Evolutionary conservation across 352 stramenopile species (phyloP).

Genomic region (Phytophthora aleatoria): DNA sequence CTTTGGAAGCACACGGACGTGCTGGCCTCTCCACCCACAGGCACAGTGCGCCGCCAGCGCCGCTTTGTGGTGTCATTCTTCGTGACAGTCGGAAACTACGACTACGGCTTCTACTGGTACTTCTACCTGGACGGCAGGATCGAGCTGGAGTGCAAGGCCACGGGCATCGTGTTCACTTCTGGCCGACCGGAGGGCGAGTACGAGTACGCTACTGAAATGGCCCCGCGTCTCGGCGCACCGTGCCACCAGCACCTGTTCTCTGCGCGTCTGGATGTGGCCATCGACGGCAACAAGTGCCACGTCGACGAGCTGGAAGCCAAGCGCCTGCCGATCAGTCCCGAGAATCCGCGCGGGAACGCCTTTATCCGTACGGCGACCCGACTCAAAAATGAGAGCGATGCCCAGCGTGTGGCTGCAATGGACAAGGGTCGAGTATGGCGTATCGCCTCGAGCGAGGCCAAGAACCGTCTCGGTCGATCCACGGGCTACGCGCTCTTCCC

Average conservation of each 20-base stretch:
- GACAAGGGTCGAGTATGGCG: slow-evolving; percentile 69
- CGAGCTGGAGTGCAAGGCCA: slow-evolving; percentile 84
- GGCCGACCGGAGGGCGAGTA: slow-evolving; percentile 63
- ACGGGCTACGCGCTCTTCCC: slow-evolving; percentile 67
- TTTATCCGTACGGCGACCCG: slow-evolving; percentile 59
- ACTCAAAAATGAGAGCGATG: slow-evolving; percentile 53
- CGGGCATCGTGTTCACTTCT: slow-evolving; percentile 82
- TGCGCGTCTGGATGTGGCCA: slow-evolving; percentile 72
- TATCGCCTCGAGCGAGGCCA: slow-evolving; percentile 62
- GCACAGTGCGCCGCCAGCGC: slow-evolving; percentile 60
- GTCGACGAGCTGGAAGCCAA: slow-evolving; percentile 70
- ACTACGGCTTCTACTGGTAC: slow-evolving; percentile 69
- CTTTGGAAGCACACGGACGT: slow-evolving; percentile 78
- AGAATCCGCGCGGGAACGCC: slow-evolving; percentile 66
- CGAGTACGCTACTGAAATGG: slow-evolving; percentile 51
- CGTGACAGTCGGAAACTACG: slow-evolving; percentile 87
- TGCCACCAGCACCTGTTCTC: slow-evolving; percentile 86
- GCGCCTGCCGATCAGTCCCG: slow-evolving; percentile 37
- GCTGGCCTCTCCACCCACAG: slow-evolving; percentile 27
- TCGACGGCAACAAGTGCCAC: slow-evolving; percentile 63
- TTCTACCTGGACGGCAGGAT: slow-evolving; percentile 52
- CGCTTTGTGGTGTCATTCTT: slow-evolving; percentile 88
- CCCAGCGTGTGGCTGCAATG: slow-evolving; percentile 50
- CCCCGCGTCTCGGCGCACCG: slow-evolving; percentile 65
- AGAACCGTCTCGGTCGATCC: slow-evolving; percentile 67